Evolutionary conservation across 1,284 basidiomycete genomes (phyloP).

Genomic region (Microbotryum scabiosae): DNA sequence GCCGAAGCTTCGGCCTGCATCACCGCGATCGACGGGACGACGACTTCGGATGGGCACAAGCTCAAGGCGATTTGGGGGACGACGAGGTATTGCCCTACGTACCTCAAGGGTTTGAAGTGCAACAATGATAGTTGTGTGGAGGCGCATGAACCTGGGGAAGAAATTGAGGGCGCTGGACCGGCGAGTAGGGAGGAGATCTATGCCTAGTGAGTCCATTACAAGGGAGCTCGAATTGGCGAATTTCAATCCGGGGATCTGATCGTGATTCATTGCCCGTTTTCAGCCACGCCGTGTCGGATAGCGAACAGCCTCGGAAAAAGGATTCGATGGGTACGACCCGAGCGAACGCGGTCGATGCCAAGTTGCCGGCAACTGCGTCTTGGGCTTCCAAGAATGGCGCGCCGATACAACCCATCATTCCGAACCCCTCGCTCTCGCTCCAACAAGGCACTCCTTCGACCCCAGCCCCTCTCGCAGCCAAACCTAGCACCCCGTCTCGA

Average conservation of each 20-base stretch:
- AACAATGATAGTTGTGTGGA: slow-evolving; percentile 85
- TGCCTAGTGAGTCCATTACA: slow-evolving; percentile 12
- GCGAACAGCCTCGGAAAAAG: slow-evolving; percentile 1
- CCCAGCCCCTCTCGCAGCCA: slow-evolving; percentile 16
- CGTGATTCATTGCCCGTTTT: neutral
- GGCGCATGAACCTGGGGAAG: slow-evolving; percentile 95
- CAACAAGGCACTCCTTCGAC: slow-evolving; percentile 16
- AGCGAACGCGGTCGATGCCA: slow-evolving; percentile 7
- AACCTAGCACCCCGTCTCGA: slow-evolving; percentile 2
- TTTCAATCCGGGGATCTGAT: neutral
- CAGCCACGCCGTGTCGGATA: slow-evolving; percentile 18
- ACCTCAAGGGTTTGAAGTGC: slow-evolving; percentile 79
- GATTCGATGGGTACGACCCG: neutral
- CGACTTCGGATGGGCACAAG: slow-evolving; percentile 63
- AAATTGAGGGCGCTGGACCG: slow-evolving; percentile 64
- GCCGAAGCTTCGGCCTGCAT: slow-evolving; percentile 95
- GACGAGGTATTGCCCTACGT: slow-evolving; percentile 96
- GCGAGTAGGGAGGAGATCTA: slow-evolving; percentile 79
- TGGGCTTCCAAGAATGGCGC: slow-evolving; percentile 31
- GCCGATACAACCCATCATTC: slow-evolving; percentile 18
- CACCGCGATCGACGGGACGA: slow-evolving; percentile 80
- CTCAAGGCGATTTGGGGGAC: slow-evolving; percentile 94
- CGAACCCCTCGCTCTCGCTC: slow-evolving; percentile 25
- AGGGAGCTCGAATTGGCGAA: neutral
- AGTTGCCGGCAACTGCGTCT: slow-evolving; percentile 31